A percentile compares a stretch with the other conserved stretches of the same genome.
Conservation (phyloP, 202 grass and related monocot genomes). For the Thinopyrum obtusiflorum region DNA sequence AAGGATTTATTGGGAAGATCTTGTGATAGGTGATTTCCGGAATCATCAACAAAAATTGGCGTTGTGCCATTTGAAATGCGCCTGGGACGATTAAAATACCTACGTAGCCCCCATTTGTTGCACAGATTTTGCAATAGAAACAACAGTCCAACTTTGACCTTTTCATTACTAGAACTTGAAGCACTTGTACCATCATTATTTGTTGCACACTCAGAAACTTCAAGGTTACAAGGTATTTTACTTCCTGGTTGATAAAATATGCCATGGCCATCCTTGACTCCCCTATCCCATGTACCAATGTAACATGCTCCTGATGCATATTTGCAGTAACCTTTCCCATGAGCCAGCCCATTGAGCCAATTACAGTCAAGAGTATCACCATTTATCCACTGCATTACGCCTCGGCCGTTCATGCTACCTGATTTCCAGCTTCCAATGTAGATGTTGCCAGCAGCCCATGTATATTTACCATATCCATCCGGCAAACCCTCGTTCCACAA, state of each 20-base stretch:
- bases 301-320: constrained; percentile 69
- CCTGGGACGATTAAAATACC: constrained; percentile 43
- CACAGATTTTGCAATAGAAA: constrained; percentile 46
- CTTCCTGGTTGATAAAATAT: constrained; percentile 76
- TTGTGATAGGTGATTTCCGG: constrained; percentile 47
- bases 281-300: constrained; percentile 88
- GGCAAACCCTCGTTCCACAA: constrained; percentile 91
- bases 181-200: constrained; percentile 40
- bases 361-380: constrained; percentile 78
- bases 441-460: constrained; percentile 66
- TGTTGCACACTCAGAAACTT: constrained; percentile 61
- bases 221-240: constrained; percentile 66
- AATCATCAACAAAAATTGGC: constrained; percentile 57
- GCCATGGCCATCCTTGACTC: constrained; percentile 93
- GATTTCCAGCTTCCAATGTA: constrained; percentile 86
- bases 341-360: constrained; percentile 78
- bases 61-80: constrained; percentile 78
- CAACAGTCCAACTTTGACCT: constrained; percentile 28
- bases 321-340: constrained; percentile 91
- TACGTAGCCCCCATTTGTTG: constrained; percentile 46
- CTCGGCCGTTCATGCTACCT: constrained; percentile 87
- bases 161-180: constrained; percentile 46
- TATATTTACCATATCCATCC: constrained; percentile 79
- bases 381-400: constrained; percentile 85
- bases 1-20: constrained; percentile 37